These are phyloP conservation scores for Mycena pura DNA, from an alignment of 768 basidiomycete species.

Conservation along the genomic window DNA sequence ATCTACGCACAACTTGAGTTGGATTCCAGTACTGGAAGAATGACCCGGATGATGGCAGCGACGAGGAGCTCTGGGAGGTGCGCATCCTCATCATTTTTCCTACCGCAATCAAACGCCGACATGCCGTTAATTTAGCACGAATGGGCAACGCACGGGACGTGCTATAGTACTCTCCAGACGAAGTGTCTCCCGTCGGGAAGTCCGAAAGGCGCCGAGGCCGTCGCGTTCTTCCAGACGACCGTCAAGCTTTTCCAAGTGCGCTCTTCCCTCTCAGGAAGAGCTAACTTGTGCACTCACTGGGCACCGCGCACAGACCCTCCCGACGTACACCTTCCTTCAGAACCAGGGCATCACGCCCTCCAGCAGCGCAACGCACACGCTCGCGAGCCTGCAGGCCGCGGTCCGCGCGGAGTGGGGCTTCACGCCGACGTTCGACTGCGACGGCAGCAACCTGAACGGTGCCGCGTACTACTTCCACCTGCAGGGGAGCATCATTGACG, in stretches of 20 bases:
- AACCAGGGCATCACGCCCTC: conserved; percentile 62
- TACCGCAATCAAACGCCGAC: conserved; percentile 31
- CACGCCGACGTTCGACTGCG: conserved; percentile 56
- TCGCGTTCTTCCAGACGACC: conserved; percentile 52
- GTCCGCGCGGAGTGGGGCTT: conserved; percentile 52
- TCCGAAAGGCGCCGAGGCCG: conserved; percentile 37
- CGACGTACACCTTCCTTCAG: conserved; percentile 62
- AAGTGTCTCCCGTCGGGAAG: conserved; percentile 46
- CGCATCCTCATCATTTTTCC: conserved; percentile 45
- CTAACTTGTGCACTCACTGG: background rate
- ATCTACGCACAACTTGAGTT: background rate
- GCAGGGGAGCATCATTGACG: conserved; percentile 60
- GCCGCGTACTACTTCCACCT: conserved; percentile 65
- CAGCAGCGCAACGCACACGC: conserved; percentile 47
- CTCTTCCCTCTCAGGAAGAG: background rate
- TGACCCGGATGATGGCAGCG: conserved; percentile 40
- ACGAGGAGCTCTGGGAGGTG: conserved; percentile 58
- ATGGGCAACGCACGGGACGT: conserved; percentile 55
- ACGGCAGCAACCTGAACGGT: conserved; percentile 41
- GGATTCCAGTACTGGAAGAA: conserved; percentile 51
- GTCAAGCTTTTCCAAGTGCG: conserved; percentile 45
- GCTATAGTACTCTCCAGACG: conserved; percentile 40
- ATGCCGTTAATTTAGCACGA: conserved; percentile 47
- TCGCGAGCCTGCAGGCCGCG: conserved; percentile 47
- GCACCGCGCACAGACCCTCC: conserved; percentile 48